Conservation (phyloP, 2,329 filamentous ascomycete species). For the Trichoderma aggressivum region DNA sequence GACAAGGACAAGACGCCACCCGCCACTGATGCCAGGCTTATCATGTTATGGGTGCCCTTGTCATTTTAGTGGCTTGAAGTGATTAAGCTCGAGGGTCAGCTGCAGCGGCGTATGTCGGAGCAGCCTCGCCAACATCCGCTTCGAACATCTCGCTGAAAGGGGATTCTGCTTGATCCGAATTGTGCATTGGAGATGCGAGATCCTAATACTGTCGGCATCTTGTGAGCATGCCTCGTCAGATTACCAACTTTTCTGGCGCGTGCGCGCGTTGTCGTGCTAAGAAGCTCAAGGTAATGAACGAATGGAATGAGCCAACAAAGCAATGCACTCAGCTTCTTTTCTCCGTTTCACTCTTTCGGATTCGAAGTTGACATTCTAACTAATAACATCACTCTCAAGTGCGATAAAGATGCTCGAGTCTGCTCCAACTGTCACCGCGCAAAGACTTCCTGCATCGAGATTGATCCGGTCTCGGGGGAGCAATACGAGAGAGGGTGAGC, state of each 20-base stretch:
- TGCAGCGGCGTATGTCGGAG: background rate
- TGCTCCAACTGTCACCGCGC: constrained; percentile 12
- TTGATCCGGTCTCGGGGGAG: constrained; percentile 11
- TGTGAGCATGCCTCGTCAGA: constrained; percentile 12
- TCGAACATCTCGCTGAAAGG: background rate
- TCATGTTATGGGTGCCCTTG: background rate
- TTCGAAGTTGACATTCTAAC: background rate
- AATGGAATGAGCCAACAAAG: background rate
- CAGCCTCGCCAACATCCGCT: background rate
- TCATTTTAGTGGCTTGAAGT: background rate
- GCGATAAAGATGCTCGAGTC: constrained; percentile 13
- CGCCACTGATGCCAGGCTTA: background rate
- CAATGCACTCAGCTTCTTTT: background rate
- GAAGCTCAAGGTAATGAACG: constrained; percentile 9
- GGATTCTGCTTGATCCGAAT: background rate
- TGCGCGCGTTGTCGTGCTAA: constrained; percentile 12
- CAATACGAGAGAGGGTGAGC: constrained; percentile 17
- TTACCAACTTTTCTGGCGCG: constrained; percentile 14
- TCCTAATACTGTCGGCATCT: background rate
- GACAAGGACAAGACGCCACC: background rate
- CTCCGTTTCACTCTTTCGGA: background rate
- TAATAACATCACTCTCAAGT: background rate
- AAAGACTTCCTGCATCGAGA: constrained; percentile 5
- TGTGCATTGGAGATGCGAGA: background rate
- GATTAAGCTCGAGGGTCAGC: background rate